A percentile compares a stretch with the other conserved stretches of the same genome.
Evolutionary conservation across 768 basidiomycete species (phyloP).

Genomic region (Candolleomyces aberdarensis): DNA sequence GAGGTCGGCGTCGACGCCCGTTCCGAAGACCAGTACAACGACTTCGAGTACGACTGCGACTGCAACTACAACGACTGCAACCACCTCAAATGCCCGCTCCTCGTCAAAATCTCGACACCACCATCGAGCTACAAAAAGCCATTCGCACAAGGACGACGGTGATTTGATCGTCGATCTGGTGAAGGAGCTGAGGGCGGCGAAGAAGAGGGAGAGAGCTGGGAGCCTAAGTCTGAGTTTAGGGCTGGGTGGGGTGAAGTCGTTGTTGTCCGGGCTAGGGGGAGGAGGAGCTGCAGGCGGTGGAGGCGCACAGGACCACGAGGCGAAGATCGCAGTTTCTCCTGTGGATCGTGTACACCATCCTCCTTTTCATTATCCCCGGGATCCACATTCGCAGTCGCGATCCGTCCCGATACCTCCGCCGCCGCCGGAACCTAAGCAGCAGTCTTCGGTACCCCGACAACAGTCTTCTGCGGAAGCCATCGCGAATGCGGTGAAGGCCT

Average conservation of each 20-base stretch:
- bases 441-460: background rate
- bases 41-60: background rate
- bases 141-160: background rate
- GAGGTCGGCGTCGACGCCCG: background rate
- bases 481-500: background rate
- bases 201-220: background rate
- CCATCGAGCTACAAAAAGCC: constrained; percentile 1
- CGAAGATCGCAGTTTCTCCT: background rate
- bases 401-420: no score
- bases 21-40: no score
- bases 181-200: constrained; percentile 1
- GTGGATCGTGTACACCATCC: no score
- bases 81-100: background rate
- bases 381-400: no score
- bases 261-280: background rate
- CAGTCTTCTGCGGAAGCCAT: background rate
- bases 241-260: constrained; percentile 1
- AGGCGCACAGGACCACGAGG: background rate
- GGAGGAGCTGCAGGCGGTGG: background rate
- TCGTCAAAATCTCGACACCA: background rate
- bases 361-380: no score
- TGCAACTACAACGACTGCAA: background rate
- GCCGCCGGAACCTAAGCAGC: no score
- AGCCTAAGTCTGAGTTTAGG: background rate
- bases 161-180: background rate